Evolutionary conservation across 805 yeast genomes (phyloP).

Genomic region (Candida xiaguanensis): DNA sequence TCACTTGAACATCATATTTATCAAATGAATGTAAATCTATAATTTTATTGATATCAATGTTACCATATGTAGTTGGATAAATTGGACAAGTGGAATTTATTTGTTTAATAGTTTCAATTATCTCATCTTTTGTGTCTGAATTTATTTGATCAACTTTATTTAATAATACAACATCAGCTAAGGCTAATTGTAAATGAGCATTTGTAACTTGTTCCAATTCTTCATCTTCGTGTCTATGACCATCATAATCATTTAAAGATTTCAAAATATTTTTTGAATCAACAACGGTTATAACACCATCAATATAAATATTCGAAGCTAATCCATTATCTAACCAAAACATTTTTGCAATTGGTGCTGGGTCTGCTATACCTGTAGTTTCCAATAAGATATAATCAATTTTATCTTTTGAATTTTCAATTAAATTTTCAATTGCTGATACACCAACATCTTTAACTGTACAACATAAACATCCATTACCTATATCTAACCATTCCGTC

Average conservation of each 20-base stretch:
- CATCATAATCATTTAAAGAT: slow-evolving; percentile 68
- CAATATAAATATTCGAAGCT: slow-evolving; percentile 78
- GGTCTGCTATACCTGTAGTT: slow-evolving; percentile 96
- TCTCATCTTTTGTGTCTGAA: slow-evolving; percentile 15
- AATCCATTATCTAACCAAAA: slow-evolving; percentile 95
- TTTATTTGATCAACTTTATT: slow-evolving; percentile 66
- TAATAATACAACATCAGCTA: slow-evolving; percentile 78
- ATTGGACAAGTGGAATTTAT: slow-evolving; percentile 73
- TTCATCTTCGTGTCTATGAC: slow-evolving; percentile 59
- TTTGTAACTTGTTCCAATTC: slow-evolving; percentile 49
- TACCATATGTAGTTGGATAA: slow-evolving; percentile 68
- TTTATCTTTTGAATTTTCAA: slow-evolving; percentile 62
- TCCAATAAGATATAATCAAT: slow-evolving; percentile 92
- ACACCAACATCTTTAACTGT: slow-evolving; percentile 95
- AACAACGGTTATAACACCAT: slow-evolving; percentile 86
- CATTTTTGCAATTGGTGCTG: slow-evolving; percentile 95
- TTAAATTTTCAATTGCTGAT: slow-evolving; percentile 83
- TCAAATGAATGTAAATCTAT: slow-evolving; percentile 80
- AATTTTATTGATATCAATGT: slow-evolving; percentile 60
- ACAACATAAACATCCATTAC: slow-evolving; percentile 96
- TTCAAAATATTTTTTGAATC: slow-evolving; percentile 65
- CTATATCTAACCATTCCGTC: slow-evolving; percentile 94
- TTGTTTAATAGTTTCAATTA: slow-evolving; percentile 39
- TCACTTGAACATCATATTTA: slow-evolving; percentile 10
- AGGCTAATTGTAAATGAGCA: slow-evolving; percentile 84